Evolutionary conservation across 805 yeast species (phyloP).

Genomic region (Metschnikowia noctiluminum): DNA sequence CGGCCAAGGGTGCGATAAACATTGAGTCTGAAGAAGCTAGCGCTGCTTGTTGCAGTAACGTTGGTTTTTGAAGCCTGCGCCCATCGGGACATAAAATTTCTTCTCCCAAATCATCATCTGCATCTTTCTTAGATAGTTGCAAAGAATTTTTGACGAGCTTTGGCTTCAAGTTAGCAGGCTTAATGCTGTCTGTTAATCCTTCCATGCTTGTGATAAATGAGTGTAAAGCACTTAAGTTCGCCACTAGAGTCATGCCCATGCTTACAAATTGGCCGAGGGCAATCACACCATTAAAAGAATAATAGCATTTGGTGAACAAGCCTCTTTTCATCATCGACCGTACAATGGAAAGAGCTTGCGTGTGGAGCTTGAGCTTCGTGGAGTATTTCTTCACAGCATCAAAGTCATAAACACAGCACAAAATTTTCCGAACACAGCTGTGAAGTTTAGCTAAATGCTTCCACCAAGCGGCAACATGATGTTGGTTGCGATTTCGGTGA

Average conservation of each 20-base stretch:
- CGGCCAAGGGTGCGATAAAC: constrained; percentile 23
- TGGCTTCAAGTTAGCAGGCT: not conserved
- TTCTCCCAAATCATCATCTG: constrained; percentile 17
- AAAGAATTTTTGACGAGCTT: too few species aligned
- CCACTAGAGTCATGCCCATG: constrained; percentile 68
- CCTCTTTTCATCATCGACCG: constrained; percentile 32
- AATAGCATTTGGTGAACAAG: constrained; percentile 47
- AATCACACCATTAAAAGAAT: constrained; percentile 62
- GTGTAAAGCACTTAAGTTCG: constrained; percentile 47
- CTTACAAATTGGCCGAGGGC: constrained; percentile 75
- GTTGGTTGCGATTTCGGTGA: constrained; percentile 76
- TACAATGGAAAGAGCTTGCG: constrained; percentile 16
- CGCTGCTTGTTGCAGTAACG: not conserved
- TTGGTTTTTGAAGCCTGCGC: not conserved
- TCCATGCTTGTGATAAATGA: constrained; percentile 11
- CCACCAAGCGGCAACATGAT: constrained; percentile 76
- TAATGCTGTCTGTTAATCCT: not conserved
- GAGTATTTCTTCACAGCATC: constrained; percentile 13
- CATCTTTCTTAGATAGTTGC: too few species aligned
- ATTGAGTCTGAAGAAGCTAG: not conserved
- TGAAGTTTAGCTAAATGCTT: constrained; percentile 58
- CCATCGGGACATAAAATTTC: constrained; percentile 6
- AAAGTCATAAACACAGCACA: constrained; percentile 26
- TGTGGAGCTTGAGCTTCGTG: constrained; percentile 13
- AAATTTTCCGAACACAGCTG: constrained; percentile 46